A percentile compares a stretch with the other conserved stretches of the same genome.
These are phyloP conservation scores for Curvularia spicifera DNA, from an alignment of 2,329 filamentous ascomycete species.

Conservation along the genomic window DNA sequence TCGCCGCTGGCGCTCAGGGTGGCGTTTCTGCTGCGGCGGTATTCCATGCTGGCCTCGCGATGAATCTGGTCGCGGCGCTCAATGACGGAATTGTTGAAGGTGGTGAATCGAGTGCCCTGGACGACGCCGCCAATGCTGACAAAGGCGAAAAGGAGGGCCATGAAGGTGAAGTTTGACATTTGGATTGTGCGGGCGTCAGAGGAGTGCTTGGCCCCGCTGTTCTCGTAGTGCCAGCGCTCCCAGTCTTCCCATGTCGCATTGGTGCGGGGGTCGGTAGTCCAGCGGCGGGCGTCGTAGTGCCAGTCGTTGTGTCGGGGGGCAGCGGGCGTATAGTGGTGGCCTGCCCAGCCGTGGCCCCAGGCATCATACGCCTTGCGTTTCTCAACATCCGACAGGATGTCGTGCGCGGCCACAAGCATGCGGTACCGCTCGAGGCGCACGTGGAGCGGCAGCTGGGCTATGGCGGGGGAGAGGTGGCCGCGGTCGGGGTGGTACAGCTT, in stretches of 20 bases:
- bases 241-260: conserved; percentile 99
- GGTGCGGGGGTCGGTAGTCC: conserved; percentile 57
- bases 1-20: conserved; percentile 53
- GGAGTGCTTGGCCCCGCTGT: conserved; percentile 46
- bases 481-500: conserved; percentile 96
- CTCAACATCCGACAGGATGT: conserved; percentile 80
- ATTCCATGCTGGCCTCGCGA: conserved; percentile 68
- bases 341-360: conserved; percentile 80
- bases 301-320: conserved; percentile 33
- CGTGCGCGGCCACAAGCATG: conserved; percentile 84
- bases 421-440: conserved; percentile 86
- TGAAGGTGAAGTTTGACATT: conserved; percentile 81
- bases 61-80: conserved; percentile 71
- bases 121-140: conserved; percentile 73
- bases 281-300: conserved; percentile 36
- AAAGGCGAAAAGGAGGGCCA: conserved; percentile 71
- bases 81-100: conserved; percentile 66
- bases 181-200: conserved; percentile 60
- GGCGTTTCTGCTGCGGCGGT: conserved; percentile 63
- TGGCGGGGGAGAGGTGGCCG: conserved; percentile 44
- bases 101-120: conserved; percentile 73
- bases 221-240: conserved; percentile 64
- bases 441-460: conserved; percentile 59
- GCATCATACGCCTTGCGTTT: conserved; percentile 83
- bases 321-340: conserved; percentile 34